Evolutionary conservation across 176 grass and related monocot species (phyloP).

Genomic region (Carex scoparia): DNA sequence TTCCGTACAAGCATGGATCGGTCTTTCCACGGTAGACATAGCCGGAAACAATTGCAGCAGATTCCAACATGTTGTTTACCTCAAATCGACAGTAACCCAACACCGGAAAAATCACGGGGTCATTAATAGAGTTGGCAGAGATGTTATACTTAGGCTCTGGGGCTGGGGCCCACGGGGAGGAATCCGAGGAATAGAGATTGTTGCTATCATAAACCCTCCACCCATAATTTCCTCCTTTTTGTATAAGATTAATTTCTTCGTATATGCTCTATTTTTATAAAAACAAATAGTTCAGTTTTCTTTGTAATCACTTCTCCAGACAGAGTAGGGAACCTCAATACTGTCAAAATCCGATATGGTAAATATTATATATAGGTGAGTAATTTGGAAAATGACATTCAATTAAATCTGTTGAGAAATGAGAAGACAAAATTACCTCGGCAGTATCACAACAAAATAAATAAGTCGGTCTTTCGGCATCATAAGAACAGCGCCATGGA

Average conservation of each 20-base stretch:
- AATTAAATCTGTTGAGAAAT: background rate
- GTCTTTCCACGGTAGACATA: conserved; percentile 65
- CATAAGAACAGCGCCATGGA: conserved; percentile 87
- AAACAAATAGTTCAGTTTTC: background rate
- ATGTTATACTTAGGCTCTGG: conserved; percentile 60
- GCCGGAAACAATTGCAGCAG: conserved; percentile 63
- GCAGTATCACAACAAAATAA: conserved; percentile 68
- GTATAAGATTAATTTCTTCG: conserved; percentile 69
- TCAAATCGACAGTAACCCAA: conserved; percentile 52
- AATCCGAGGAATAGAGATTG: background rate
- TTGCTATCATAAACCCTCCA: conserved; percentile 66
- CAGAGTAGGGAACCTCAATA: too few species aligned
- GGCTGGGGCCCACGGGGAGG: background rate
- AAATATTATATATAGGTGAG: too few species aligned
- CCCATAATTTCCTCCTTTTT: conserved; percentile 78
- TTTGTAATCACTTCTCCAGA: too few species aligned
- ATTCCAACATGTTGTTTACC: conserved; percentile 57
- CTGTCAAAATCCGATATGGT: too few species aligned
- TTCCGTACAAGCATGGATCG: conserved; percentile 71
- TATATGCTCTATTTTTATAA: conserved; percentile 22
- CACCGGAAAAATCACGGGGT: conserved; percentile 49
- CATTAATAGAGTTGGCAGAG: conserved; percentile 39
- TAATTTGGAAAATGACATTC: background rate
- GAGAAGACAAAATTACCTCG: conserved; percentile 32
- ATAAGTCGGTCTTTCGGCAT: conserved; percentile 54